Evolutionary conservation across 257 asterid species (phyloP).

Genomic region (Plectranthus barbatus): DNA sequence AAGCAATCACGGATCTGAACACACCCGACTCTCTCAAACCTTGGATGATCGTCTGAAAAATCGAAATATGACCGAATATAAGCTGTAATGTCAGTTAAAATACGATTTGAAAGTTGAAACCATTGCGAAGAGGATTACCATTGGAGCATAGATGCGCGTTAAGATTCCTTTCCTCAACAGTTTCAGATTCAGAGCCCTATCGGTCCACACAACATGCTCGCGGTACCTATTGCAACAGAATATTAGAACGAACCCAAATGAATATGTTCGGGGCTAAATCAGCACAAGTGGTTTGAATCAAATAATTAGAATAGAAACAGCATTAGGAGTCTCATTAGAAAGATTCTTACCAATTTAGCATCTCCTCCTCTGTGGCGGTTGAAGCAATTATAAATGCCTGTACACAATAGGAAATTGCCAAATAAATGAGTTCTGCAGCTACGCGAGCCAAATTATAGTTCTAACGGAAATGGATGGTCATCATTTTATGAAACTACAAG

Average conservation of each 20-base stretch:
- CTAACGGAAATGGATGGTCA: background rate
- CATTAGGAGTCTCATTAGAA: too few relatives aligned
- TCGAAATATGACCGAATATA: too few relatives aligned
- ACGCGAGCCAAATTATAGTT: background rate
- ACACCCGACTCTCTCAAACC: constrained; percentile 81
- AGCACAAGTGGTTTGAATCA: background rate
- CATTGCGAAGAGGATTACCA: constrained; percentile 42
- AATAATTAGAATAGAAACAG: too few relatives aligned
- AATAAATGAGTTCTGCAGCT: background rate
- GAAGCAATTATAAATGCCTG: constrained; percentile 99
- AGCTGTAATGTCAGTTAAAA: too few relatives aligned
- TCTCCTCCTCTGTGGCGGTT: constrained; percentile 94
- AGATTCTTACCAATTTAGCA: constrained; percentile 79
- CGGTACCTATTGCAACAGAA: constrained; percentile 52
- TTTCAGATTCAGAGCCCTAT: constrained; percentile 62
- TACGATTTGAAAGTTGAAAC: background rate
- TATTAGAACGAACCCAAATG: background rate
- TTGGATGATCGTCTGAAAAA: constrained; percentile 75
- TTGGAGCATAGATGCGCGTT: constrained; percentile 90
- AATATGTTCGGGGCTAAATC: background rate
- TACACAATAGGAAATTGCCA: constrained; percentile 7
- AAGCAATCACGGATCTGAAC: constrained; percentile 53
- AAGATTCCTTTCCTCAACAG: constrained; percentile 86
- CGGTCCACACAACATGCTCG: constrained; percentile 94
- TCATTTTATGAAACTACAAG: background rate